These are phyloP conservation scores for Yarrowia deformans DNA, from an alignment of 805 yeast species.

Conservation along the genomic window DNA sequence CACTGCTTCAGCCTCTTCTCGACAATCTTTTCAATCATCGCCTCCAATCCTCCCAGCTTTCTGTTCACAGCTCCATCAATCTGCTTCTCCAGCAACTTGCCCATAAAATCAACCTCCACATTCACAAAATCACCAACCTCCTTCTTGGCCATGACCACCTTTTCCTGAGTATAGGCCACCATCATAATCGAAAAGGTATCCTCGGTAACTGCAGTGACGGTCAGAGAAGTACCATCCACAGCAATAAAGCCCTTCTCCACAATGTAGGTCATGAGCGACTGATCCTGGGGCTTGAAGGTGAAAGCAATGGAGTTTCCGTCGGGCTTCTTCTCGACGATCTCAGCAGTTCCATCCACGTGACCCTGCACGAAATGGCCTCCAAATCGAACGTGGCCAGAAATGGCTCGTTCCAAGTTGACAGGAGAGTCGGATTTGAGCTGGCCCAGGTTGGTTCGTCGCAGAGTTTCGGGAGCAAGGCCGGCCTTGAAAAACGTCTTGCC, in stretches of 20 bases:
- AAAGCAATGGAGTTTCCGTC: slow-evolving; percentile 81
- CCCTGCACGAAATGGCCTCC: slow-evolving; percentile 99
- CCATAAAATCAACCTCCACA: slow-evolving; percentile 93
- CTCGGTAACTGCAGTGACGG: slow-evolving; percentile 72
- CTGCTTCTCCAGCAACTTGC: slow-evolving; percentile 90
- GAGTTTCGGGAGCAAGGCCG: slow-evolving; percentile 92
- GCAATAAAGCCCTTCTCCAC: slow-evolving; percentile 96
- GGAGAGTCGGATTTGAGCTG: slow-evolving; percentile 61
- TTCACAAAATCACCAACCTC: slow-evolving; percentile 71
- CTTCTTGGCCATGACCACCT: slow-evolving; percentile 76
- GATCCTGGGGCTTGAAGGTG: slow-evolving; percentile 74
- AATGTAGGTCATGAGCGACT: slow-evolving; percentile 67
- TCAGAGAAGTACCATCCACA: slow-evolving; percentile 91
- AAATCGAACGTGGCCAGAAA: slow-evolving; percentile 77
- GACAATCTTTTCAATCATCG: slow-evolving; percentile 58
- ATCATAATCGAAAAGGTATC: slow-evolving; percentile 81
- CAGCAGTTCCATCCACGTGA: slow-evolving; percentile 90
- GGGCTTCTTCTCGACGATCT: slow-evolving; percentile 58
- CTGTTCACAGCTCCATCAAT: slow-evolving; percentile 67
- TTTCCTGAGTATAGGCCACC: slow-evolving; percentile 87
- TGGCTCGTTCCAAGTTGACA: slow-evolving; percentile 93
- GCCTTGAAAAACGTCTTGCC: slow-evolving; percentile 70
- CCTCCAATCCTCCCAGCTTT: slow-evolving; percentile 58
- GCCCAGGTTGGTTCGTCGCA: slow-evolving; percentile 80
- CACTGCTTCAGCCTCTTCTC: slow-evolving; percentile 53